Conservation (phyloP, 805 yeast species). For the Starmera pachycereana region DNA sequence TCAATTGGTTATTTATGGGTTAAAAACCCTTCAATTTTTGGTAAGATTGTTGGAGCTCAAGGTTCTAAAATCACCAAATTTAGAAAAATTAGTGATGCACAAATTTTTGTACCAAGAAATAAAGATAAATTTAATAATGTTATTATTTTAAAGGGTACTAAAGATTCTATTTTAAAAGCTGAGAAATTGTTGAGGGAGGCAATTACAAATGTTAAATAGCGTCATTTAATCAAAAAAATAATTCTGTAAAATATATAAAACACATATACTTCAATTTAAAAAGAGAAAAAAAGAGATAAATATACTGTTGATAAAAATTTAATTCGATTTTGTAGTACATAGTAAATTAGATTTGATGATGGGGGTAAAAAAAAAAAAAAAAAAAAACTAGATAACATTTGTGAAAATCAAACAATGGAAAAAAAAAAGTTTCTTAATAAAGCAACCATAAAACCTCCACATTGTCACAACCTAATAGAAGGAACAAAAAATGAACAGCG, state of each 20-base stretch:
- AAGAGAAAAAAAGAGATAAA: no score
- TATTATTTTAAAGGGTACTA: conserved; percentile 50
- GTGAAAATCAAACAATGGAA: no score
- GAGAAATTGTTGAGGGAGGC: conserved; percentile 23
- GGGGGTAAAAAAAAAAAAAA: no score
- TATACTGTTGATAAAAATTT: no score
- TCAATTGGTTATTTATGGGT: conserved; percentile 55
- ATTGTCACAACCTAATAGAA: not conserved
- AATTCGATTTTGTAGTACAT: no score
- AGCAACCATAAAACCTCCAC: not conserved
- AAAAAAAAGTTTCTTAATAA: not conserved
- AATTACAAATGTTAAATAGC: conserved; percentile 8
- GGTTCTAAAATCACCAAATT: conserved; percentile 58
- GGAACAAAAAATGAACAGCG: not conserved
- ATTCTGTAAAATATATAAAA: no score
- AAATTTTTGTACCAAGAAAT: conserved; percentile 54
- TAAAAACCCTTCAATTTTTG: conserved; percentile 38
- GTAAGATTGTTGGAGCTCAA: conserved; percentile 65
- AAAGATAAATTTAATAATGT: conserved; percentile 41
- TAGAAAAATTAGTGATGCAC: conserved; percentile 47
- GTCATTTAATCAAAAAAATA: no score
- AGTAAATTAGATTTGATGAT: no score
- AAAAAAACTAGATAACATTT: no score
- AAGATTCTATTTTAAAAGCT: conserved; percentile 42
- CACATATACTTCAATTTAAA: no score